Evolutionary conservation across 495 filamentous ascomycete genomes (phyloP).

Genomic region (Cenococcum geophilum): DNA sequence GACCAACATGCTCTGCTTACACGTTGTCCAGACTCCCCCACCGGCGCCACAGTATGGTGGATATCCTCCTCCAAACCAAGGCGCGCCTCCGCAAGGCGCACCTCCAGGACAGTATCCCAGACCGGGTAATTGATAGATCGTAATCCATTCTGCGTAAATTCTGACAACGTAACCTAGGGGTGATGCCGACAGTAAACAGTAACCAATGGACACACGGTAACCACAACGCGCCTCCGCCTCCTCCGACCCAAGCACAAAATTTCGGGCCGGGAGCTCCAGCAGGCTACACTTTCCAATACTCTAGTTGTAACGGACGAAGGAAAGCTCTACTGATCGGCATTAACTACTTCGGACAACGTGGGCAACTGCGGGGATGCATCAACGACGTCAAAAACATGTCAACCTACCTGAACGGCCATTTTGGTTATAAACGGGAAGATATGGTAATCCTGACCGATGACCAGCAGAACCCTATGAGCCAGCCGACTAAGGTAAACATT

Average conservation of each 20-base stretch:
- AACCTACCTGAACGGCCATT: constrained; percentile 79
- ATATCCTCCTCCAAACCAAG: constrained; percentile 18
- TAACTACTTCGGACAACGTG: constrained; percentile 93
- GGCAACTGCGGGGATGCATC: constrained; percentile 90
- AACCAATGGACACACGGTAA: constrained; percentile 29
- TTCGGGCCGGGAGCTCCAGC: constrained; percentile 77
- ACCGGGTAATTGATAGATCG: constrained; percentile 11
- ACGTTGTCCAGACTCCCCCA: constrained; percentile 22
- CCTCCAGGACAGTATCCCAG: constrained; percentile 9
- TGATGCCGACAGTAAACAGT: constrained; percentile 27
- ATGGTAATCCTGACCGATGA: constrained; percentile 98
- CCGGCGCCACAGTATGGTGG: constrained; percentile 27
- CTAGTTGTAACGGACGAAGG: constrained; percentile 79
- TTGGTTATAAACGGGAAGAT: constrained; percentile 90
- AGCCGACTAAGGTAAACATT: constrained; percentile 94
- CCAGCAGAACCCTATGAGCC: constrained; percentile 93
- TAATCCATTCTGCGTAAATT: background rate
- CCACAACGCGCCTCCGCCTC: constrained; percentile 50
- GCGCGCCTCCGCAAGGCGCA: constrained; percentile 14
- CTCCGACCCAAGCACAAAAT: constrained; percentile 52
- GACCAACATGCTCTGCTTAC: constrained; percentile 16
- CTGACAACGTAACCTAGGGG: constrained; percentile 1
- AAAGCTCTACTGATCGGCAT: constrained; percentile 95
- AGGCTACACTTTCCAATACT: constrained; percentile 82
- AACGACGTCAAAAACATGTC: constrained; percentile 99